A percentile compares a stretch with the other conserved stretches of the same genome.
These are phyloP conservation scores for Lentinula edodes DNA, from an alignment of 768 basidiomycete genomes.

Conservation along the genomic window DNA sequence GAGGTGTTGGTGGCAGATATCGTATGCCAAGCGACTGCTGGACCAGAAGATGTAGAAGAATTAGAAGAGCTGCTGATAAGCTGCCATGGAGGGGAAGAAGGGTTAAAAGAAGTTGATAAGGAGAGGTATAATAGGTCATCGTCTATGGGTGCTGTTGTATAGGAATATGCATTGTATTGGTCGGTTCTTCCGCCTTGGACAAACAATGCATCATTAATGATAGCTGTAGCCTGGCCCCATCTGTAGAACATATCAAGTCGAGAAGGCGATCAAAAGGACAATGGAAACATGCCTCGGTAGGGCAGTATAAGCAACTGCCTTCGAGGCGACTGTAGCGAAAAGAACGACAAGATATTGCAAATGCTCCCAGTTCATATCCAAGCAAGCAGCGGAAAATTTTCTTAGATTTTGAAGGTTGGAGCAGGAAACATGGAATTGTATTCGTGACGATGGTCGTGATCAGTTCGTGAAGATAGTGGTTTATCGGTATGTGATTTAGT, in stretches of 20 bases:
- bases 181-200: constrained; percentile 83
- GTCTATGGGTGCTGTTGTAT: constrained; percentile 67
- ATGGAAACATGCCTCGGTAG: not conserved
- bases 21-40: constrained; percentile 75
- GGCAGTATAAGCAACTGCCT: not conserved
- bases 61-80: constrained; percentile 45
- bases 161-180: constrained; percentile 59
- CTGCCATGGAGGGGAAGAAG: constrained; percentile 65
- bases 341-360: not conserved
- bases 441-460: constrained; percentile 5
- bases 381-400: not conserved
- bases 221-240: constrained; percentile 76
- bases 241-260: constrained; percentile 27
- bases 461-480: constrained; percentile 3
- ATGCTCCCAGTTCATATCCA: not conserved
- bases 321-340: not conserved
- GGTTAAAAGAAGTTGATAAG: constrained; percentile 51
- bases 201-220: constrained; percentile 55
- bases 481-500: not conserved
- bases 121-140: constrained; percentile 70
- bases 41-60: constrained; percentile 42
- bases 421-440: not conserved
- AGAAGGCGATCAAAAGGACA: not conserved
- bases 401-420: not conserved
- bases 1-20: constrained; percentile 59